These are phyloP conservation scores for Lactarius evosmus DNA, from an alignment of 768 basidiomycete species.

Conservation along the genomic window DNA sequence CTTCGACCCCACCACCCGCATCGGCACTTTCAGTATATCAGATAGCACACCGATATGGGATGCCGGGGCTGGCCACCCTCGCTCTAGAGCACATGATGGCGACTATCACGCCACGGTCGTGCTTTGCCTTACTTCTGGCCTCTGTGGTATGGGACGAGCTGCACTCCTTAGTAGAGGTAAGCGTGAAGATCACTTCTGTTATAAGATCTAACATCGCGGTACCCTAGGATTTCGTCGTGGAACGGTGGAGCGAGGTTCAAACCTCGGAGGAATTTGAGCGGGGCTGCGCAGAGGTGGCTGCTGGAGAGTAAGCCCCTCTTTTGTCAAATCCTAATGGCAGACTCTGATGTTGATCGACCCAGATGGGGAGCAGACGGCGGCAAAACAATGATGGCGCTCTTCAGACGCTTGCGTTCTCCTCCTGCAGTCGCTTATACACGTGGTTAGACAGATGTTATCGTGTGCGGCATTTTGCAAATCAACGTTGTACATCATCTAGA, in stretches of 20 bases:
- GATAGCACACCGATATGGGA: slow-evolving; percentile 69
- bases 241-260: slow-evolving; percentile 72
- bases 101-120: slow-evolving; percentile 60
- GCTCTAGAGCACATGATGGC: slow-evolving; percentile 72
- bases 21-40: slow-evolving; percentile 75
- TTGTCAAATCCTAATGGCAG: not conserved
- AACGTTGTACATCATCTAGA: not conserved
- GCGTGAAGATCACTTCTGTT: slow-evolving; percentile 24
- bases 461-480: not conserved
- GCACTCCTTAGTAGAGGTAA: slow-evolving; percentile 56
- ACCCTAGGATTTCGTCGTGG: slow-evolving; percentile 65
- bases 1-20: slow-evolving; percentile 56
- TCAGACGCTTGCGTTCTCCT: slow-evolving; percentile 64
- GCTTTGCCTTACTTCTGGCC: slow-evolving; percentile 69
- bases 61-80: slow-evolving; percentile 61
- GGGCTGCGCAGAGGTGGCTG: slow-evolving; percentile 68
- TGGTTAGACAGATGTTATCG: slow-evolving; percentile 5
- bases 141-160: slow-evolving; percentile 64
- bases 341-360: slow-evolving; percentile 12
- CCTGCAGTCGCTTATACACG: slow-evolving; percentile 32
- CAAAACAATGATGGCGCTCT: slow-evolving; percentile 61
- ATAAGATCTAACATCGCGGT: slow-evolving; percentile 19
- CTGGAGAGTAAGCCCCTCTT: slow-evolving; percentile 53
- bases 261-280: slow-evolving; percentile 60
- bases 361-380: slow-evolving; percentile 75